Percentiles rank a stretch among this genome's conserved stretches.
Conservation (phyloP, 228 moss, liverwort and hornwort genomes). For the Sphagnum fallax region DNA sequence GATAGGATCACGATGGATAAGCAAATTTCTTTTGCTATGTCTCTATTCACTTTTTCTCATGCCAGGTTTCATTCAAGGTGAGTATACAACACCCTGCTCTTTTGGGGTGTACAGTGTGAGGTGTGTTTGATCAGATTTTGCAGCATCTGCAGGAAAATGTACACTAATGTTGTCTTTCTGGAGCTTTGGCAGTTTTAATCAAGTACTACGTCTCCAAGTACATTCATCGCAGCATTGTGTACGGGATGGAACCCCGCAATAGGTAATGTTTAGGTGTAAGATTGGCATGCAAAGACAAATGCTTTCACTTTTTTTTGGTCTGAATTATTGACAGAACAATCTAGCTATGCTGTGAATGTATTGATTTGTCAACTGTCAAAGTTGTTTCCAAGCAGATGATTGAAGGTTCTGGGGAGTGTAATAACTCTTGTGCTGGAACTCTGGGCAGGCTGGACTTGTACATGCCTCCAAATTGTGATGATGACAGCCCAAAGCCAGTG, state of each 20-base stretch:
- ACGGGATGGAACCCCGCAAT: slow-evolving; percentile 55
- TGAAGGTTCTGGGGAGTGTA: too few relatives aligned
- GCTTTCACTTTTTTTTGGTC: too few relatives aligned
- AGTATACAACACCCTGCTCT: neutral
- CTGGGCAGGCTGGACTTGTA: slow-evolving; percentile 80
- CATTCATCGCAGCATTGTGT: slow-evolving; percentile 33
- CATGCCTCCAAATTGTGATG: slow-evolving; percentile 38
- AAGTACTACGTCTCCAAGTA: slow-evolving; percentile 29
- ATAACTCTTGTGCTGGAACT: neutral
- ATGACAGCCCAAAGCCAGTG: slow-evolving; percentile 51
- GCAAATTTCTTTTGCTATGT: slow-evolving; percentile 42
- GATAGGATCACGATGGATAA: slow-evolving; percentile 74
- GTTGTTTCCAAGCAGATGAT: too few relatives aligned
- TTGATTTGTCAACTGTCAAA: too few relatives aligned
- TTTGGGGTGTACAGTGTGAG: neutral
- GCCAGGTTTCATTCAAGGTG: slow-evolving; percentile 82
- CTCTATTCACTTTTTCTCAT: slow-evolving; percentile 67
- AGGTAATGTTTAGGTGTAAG: slow-evolving; percentile 22
- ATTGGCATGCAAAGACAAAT: too few relatives aligned
- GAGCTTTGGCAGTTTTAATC: slow-evolving; percentile 13
- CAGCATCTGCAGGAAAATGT: too few relatives aligned
- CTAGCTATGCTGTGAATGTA: too few relatives aligned
- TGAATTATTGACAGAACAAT: too few relatives aligned
- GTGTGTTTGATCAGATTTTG: too few relatives aligned
- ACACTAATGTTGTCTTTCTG: neutral